phyloP scores from a whole-genome alignment of 2,329 filamentous ascomycete genomes.

The Beauveria caledonica region DNA sequence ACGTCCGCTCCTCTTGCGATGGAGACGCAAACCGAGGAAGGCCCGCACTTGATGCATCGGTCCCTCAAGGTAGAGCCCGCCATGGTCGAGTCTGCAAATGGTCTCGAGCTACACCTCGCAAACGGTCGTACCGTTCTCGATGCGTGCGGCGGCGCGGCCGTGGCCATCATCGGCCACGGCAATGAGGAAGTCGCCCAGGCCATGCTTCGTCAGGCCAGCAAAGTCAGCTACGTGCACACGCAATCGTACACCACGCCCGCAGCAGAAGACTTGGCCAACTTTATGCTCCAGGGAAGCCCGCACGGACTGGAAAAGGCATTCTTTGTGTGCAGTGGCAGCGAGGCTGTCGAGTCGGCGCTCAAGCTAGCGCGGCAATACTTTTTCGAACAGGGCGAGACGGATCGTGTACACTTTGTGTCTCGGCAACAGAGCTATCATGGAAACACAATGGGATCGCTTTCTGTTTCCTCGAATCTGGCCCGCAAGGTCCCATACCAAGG shows the following conservation, averaged over 20 bases:
- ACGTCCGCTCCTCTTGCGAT: background rate
- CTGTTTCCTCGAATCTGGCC: slow-evolving; percentile 24
- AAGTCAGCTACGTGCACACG: slow-evolving; percentile 22
- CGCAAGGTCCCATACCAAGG: slow-evolving; percentile 21
- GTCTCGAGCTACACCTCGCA: slow-evolving; percentile 27
- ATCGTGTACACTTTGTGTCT: slow-evolving; percentile 34
- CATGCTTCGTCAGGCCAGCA: slow-evolving; percentile 44
- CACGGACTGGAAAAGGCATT: slow-evolving; percentile 19
- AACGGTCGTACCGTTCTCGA: slow-evolving; percentile 28
- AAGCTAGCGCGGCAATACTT: slow-evolving; percentile 43
- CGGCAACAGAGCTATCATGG: slow-evolving; percentile 41
- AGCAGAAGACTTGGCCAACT: slow-evolving; percentile 22
- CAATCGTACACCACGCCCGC: slow-evolving; percentile 18
- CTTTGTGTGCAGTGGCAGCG: slow-evolving; percentile 20
- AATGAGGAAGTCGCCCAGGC: slow-evolving; percentile 47
- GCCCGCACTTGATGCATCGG: slow-evolving; percentile 24
- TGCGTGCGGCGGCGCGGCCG: slow-evolving; percentile 32
- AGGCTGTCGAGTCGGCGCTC: slow-evolving; percentile 37
- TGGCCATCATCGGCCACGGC: slow-evolving; percentile 56
- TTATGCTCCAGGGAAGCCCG: slow-evolving; percentile 18
- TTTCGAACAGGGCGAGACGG: slow-evolving; percentile 28
- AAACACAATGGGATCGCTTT: slow-evolving; percentile 39
- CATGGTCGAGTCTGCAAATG: slow-evolving; percentile 34
- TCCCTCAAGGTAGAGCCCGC: slow-evolving; percentile 22
- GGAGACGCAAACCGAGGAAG: slow-evolving; percentile 1